Evolutionary conservation across 2,329 filamentous ascomycete species (phyloP).

Genomic region (Ophiobolus disseminans): DNA sequence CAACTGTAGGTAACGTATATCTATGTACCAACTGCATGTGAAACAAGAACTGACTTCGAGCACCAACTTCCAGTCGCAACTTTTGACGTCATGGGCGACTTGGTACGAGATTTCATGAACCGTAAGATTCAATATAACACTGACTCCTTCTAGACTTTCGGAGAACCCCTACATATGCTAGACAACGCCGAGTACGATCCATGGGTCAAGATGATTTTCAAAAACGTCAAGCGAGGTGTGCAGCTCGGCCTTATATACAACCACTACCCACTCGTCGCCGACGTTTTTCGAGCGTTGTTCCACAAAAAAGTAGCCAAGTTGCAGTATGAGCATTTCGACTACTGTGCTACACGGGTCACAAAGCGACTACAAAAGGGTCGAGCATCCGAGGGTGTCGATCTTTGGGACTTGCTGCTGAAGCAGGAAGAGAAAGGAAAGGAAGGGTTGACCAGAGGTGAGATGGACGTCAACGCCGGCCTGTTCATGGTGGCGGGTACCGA

Average conservation of each 20-base stretch:
- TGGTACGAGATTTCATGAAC: no score
- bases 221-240: background rate
- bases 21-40: background rate
- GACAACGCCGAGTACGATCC: constrained; percentile 27
- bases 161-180: constrained; percentile 37
- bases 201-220: constrained; percentile 33
- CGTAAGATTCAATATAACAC: no score
- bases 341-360: constrained; percentile 23
- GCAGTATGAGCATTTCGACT: constrained; percentile 15
- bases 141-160: no score
- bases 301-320: background rate
- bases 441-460: constrained; percentile 27
- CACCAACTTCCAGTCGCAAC: constrained; percentile 31
- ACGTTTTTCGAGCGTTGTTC: background rate
- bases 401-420: constrained; percentile 49
- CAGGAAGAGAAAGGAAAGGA: constrained; percentile 30
- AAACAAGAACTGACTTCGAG: background rate
- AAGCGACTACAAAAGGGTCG: constrained; percentile 34
- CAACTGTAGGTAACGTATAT: constrained; percentile 11
- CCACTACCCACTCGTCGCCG: constrained; percentile 1
- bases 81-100: constrained; percentile 43
- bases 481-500: constrained; percentile 42
- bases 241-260: background rate
- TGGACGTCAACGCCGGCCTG: constrained; percentile 35
- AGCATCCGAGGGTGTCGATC: constrained; percentile 38